A percentile compares a stretch with the other conserved stretches of the same genome.
These are phyloP conservation scores for Coniochaeta pulveracea DNA, from an alignment of 2,329 filamentous ascomycete species.

Conservation along the genomic window DNA sequence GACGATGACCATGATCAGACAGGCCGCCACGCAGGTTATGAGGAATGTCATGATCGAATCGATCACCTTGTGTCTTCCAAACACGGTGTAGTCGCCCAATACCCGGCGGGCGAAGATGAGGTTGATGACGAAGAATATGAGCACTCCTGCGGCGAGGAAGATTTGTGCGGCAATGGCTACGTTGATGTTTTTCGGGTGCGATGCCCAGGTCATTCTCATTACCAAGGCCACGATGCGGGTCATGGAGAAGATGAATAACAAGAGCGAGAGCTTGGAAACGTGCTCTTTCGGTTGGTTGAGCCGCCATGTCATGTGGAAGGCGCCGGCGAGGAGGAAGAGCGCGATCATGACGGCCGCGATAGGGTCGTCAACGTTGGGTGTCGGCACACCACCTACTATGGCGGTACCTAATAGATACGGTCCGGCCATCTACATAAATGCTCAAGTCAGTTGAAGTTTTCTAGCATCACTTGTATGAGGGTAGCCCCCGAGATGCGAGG, in stretches of 20 bases:
- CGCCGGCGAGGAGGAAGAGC: constrained; percentile 23
- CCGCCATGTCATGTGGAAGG: constrained; percentile 23
- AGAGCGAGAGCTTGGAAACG: constrained; percentile 21
- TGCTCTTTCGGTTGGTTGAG: constrained; percentile 17
- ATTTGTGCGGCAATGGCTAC: constrained; percentile 33
- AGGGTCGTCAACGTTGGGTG: constrained; percentile 7
- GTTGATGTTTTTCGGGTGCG: constrained; percentile 6
- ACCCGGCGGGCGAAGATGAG: constrained; percentile 51
- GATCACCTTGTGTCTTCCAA: constrained; percentile 31
- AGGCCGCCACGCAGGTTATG: constrained; percentile 35
- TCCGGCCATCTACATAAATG: not conserved
- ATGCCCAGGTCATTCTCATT: constrained; percentile 14
- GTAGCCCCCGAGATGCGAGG: no score
- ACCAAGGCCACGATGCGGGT: constrained; percentile 18
- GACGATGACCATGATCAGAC: constrained; percentile 44
- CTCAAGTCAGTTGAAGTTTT: constrained; percentile 1
- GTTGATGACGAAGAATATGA: constrained; percentile 53
- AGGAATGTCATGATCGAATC: constrained; percentile 32
- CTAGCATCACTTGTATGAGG: no score
- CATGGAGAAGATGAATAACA: constrained; percentile 24
- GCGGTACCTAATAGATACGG: constrained; percentile 5
- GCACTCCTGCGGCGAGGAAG: constrained; percentile 45
- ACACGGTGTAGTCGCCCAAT: constrained; percentile 34
- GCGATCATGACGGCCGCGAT: constrained; percentile 12
- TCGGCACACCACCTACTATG: constrained; percentile 7